phyloP scores from a whole-genome alignment of 2,329 filamentous ascomycete genomes.

The Cercospora janseana region DNA sequence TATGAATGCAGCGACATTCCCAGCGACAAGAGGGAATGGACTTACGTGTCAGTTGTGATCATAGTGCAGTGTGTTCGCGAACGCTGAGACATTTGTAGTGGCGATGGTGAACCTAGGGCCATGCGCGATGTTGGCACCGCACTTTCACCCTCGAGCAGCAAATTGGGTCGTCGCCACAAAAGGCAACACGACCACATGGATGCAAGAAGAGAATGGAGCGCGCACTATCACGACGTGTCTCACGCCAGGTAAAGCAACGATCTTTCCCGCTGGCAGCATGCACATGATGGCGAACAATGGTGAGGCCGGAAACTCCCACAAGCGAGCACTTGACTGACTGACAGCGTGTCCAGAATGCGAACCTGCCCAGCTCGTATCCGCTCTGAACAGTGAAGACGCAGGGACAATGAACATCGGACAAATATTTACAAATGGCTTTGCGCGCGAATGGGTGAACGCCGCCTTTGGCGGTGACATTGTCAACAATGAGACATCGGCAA shows the following conservation, averaged over 20 bases:
- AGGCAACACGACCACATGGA: constrained; percentile 53
- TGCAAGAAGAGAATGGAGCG: constrained; percentile 54
- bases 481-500: constrained; percentile 33
- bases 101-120: constrained; percentile 48
- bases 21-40: constrained; percentile 48
- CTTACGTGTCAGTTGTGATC: constrained; percentile 44
- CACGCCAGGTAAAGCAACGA: constrained; percentile 48
- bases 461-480: constrained; percentile 43
- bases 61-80: background rate
- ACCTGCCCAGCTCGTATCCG: constrained; percentile 51
- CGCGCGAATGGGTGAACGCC: constrained; percentile 44
- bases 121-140: constrained; percentile 53
- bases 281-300: constrained; percentile 54
- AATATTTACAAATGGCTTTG: constrained; percentile 43
- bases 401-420: constrained; percentile 53
- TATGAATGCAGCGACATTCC: constrained; percentile 54
- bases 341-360: constrained; percentile 43
- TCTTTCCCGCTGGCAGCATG: constrained; percentile 51
- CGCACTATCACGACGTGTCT: constrained; percentile 44
- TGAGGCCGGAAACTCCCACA: no score
- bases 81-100: constrained; percentile 27
- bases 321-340: no score
- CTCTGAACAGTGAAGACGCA: constrained; percentile 50
- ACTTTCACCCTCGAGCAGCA: constrained; percentile 51
- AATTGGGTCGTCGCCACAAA: constrained; percentile 51